Conservation (phyloP, 176 grass and related monocot genomes). For the Cocos nucifera region DNA sequence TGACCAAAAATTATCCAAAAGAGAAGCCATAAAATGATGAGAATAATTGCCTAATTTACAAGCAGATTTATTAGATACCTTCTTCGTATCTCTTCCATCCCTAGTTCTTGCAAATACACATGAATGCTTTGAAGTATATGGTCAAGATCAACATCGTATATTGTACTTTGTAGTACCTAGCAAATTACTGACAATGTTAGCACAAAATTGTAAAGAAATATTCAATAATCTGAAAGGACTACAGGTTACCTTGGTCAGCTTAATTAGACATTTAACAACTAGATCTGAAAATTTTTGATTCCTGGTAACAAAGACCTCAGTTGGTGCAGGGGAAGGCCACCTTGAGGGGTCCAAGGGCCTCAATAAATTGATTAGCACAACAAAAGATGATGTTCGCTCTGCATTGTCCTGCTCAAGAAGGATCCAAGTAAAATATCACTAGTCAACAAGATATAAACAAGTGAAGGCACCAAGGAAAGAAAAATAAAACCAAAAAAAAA, state of each 20-base stretch:
- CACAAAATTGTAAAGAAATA: too few species aligned
- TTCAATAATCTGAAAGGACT: not conserved
- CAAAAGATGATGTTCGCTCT: conserved; percentile 88
- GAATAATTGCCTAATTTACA: not conserved
- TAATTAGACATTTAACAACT: conserved; percentile 99
- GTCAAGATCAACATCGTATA: conserved; percentile 94
- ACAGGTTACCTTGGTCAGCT: conserved; percentile 74
- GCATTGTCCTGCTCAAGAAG: conserved; percentile 81
- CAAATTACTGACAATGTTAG: conserved; percentile 3
- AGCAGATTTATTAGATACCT: conserved; percentile 37
- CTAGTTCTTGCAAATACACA: conserved; percentile 93
- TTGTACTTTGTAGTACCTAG: conserved; percentile 91
- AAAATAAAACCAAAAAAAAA: conserved; percentile 2
- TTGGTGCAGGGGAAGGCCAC: conserved; percentile 57
- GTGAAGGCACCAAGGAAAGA: not conserved
- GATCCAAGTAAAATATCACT: conserved; percentile 1
- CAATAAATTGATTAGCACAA: conserved; percentile 84
- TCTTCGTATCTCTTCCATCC: conserved; percentile 98
- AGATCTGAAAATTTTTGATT: conserved; percentile 98
- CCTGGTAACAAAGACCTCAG: conserved; percentile 61
- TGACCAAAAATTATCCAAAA: not conserved
- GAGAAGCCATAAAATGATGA: not conserved
- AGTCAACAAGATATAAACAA: too few species aligned
- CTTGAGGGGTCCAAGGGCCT: conserved; percentile 82
- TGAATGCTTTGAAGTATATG: conserved; percentile 97